Percentiles rank a stretch among this genome's conserved stretches.
These are phyloP conservation scores for Globisporangium parvum DNA, from an alignment of 352 stramenopile species.

Conservation along the genomic window DNA sequence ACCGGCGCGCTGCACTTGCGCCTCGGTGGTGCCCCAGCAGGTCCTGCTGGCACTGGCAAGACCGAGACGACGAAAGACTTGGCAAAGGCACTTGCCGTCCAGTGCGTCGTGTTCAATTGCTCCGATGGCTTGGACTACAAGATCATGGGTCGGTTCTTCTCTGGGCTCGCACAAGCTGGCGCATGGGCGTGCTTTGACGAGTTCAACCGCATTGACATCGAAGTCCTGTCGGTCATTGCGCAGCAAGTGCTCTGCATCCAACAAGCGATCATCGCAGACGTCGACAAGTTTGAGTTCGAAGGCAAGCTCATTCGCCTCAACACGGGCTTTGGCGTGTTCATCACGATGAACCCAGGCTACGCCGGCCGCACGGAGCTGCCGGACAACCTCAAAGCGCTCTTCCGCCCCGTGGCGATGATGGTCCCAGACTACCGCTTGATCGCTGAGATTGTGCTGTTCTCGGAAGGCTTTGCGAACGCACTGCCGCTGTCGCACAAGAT, in stretches of 20 bases:
- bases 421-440: slow-evolving; percentile 93
- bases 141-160: slow-evolving; percentile 96
- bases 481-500: slow-evolving; percentile 92
- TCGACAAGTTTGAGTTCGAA: slow-evolving; percentile 91
- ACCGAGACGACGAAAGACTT: slow-evolving; percentile 95
- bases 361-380: slow-evolving; percentile 89
- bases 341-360: slow-evolving; percentile 95
- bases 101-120: slow-evolving; percentile 96
- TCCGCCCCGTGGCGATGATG: slow-evolving; percentile 94
- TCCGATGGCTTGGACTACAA: slow-evolving; percentile 95
- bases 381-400: slow-evolving; percentile 93
- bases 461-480: slow-evolving; percentile 91
- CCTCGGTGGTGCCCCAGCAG: slow-evolving; percentile 89
- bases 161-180: slow-evolving; percentile 88
- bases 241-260: slow-evolving; percentile 95
- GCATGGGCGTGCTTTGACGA: slow-evolving; percentile 96
- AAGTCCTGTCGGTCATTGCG: slow-evolving; percentile 94
- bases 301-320: slow-evolving; percentile 90
- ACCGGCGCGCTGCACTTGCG: slow-evolving; percentile 92
- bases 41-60: slow-evolving; percentile 92
- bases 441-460: slow-evolving; percentile 94
- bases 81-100: slow-evolving; percentile 90
- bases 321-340: slow-evolving; percentile 91
- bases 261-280: slow-evolving; percentile 88
- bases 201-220: slow-evolving; percentile 96